Base-by-base conservation (phyloP, 345 rosid species). In the Linum tenue region DNA sequence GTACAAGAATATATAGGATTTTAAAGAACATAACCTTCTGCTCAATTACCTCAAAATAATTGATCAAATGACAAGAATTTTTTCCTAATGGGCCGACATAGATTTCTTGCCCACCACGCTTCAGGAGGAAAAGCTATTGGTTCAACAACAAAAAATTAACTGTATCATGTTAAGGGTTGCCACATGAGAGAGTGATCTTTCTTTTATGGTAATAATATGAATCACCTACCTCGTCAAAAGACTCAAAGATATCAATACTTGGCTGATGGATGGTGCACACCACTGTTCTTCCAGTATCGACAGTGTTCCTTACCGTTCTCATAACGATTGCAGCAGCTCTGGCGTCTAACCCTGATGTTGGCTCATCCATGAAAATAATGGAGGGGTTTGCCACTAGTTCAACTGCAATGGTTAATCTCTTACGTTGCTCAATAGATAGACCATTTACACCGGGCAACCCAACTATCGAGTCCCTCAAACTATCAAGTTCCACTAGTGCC, bases 291-390 rank as follows among this genome's bases (percentile, higher is more conserved):
- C 64, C 64, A 5, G 64, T 62, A 50, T 62, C 64, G 31, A 62
- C 64, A 15, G 64, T 62, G 64, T 62, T 62, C 17, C 64, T 39
- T 5, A 62, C 64, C 7, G 64, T 41, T 41, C 64, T 62, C 64
- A 62, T 62, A 31, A 73, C 69, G 11, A 73, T 56, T 12, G 76
- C 76, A 38, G 76, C 76, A 22, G 76, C 72, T 64, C 72, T 55
- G 31, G 76, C 69, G 40, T 73, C 76, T 14, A 73, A 59, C 7
- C 76, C 76, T 11, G 72, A 73, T 37, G 72, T 68, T 51, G 76
- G 76, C 72, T 73, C 76, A 16, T 73, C 72, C 76, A 73, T 73
- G 62, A 68, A 73, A 31, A 73, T 64, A 36, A 73, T 68, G 11
- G 72, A 73, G 2, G 72, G 76, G 37, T 68, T 73, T 1, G 76